Conservation (phyloP, 345 rosid species). For the Arabis alpina region DNA sequence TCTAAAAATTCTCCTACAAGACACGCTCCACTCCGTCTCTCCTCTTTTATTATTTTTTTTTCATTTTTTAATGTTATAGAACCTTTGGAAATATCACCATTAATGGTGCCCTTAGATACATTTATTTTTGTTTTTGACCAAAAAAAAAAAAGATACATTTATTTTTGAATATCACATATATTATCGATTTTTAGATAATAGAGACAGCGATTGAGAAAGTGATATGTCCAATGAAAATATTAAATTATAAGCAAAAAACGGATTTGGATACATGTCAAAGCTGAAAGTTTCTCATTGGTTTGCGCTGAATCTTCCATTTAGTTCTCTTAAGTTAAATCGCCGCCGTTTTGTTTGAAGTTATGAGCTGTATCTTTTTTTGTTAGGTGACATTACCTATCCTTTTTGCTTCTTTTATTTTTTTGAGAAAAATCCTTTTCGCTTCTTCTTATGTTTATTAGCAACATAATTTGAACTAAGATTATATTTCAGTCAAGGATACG, state of each 20-base stretch:
- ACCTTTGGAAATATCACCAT: no score
- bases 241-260: background rate
- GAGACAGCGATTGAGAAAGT: constrained; percentile 25
- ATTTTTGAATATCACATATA: background rate
- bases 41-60: no score
- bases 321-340: constrained; percentile 12
- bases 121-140: no score
- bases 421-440: constrained; percentile 33
- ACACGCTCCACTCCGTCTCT: no score
- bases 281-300: constrained; percentile 44
- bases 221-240: constrained; percentile 26
- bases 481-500: no score
- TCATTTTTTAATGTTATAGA: no score
- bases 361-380: no score
- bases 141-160: no score
- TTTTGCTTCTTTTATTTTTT: no score
- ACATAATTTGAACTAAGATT: no score
- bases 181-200: constrained; percentile 2
- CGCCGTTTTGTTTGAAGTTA: constrained; percentile 38
- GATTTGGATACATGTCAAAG: constrained; percentile 40
- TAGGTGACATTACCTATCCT: background rate
- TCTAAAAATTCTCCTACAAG: no score
- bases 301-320: constrained; percentile 31
- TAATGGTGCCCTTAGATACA: no score
- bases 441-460: background rate